phyloP scores from a whole-genome alignment of 2,329 filamentous ascomycete genomes.

The Penicillium sp. region DNA sequence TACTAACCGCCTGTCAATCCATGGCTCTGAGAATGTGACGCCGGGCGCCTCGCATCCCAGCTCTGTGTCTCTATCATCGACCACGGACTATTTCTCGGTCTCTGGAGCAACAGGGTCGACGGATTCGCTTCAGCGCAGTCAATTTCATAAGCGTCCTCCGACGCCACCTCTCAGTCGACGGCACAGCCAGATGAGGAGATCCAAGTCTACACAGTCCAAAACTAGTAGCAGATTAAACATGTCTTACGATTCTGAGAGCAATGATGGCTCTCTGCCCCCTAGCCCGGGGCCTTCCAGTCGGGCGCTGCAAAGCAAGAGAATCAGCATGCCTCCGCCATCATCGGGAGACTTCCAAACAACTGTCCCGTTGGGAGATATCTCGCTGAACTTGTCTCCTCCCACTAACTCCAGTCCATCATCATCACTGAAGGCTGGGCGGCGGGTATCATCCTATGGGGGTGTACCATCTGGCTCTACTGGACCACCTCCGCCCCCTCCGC shows the following conservation, averaged over 20 bases:
- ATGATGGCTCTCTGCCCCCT: conserved; percentile 25
- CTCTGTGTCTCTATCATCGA: conserved; percentile 51
- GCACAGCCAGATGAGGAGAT: conserved; percentile 45
- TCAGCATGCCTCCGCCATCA: conserved; percentile 22
- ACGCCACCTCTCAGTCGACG: conserved; percentile 50
- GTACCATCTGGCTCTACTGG: conserved; percentile 22
- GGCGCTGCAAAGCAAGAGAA: conserved; percentile 16
- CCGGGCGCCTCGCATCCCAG: conserved; percentile 18
- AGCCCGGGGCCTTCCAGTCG: conserved; percentile 29
- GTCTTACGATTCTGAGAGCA: conserved; percentile 47
- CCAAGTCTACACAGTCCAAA: conserved; percentile 35
- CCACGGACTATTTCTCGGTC: conserved; percentile 41
- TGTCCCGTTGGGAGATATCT: neutral
- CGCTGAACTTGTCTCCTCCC: conserved; percentile 17
- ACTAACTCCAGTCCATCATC: conserved; percentile 16
- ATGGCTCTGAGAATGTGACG: conserved; percentile 22
- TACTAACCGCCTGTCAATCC: conserved; percentile 26
- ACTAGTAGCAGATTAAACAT: conserved; percentile 34
- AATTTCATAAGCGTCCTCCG: conserved; percentile 44
- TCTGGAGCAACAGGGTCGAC: conserved; percentile 10
- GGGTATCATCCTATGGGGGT: conserved; percentile 25
- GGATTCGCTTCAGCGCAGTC: conserved; percentile 30
- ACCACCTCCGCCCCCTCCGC: conserved; percentile 48
- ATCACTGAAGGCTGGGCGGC: conserved; percentile 29
- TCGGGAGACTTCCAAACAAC: conserved; percentile 10